Evolutionary conservation across 139 green algal species (phyloP).

Genomic region (Nannochloris sp.): DNA sequence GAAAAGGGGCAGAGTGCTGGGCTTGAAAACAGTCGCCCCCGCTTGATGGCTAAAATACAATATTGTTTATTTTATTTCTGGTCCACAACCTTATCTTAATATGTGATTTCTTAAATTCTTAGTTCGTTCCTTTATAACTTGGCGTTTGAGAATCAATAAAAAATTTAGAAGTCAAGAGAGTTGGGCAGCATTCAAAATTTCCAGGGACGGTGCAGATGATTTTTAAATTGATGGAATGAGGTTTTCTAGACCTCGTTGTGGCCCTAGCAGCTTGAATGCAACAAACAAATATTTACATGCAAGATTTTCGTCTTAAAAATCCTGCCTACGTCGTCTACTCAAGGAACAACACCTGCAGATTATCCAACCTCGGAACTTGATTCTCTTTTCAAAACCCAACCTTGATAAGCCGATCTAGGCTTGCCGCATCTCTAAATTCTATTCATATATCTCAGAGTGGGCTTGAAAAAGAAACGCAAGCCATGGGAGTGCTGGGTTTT

Average conservation of each 20-base stretch:
- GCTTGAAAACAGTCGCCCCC: neutral
- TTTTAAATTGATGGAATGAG: no score
- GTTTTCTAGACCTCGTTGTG: no score
- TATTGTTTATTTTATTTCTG: neutral
- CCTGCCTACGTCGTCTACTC: neutral
- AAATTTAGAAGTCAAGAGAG: neutral
- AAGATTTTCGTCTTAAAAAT: no score
- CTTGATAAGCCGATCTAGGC: neutral
- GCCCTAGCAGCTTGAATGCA: no score
- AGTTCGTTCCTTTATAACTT: neutral
- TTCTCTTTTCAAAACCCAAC: neutral
- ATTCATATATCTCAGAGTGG: no score
- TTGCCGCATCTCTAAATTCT: neutral
- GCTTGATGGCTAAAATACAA: neutral
- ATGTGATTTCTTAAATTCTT: neutral
- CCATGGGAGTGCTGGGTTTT: conserved; percentile 30
- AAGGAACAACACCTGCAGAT: neutral
- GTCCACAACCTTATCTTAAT: neutral
- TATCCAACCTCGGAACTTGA: neutral
- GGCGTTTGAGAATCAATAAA: neutral
- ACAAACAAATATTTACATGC: no score
- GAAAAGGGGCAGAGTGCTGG: neutral
- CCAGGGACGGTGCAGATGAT: no score
- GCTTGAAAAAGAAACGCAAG: no score
- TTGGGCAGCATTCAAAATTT: no score